A percentile compares a stretch with the other conserved stretches of the same genome.
These are phyloP conservation scores for Claviceps sp. DNA, from an alignment of 2,329 filamentous ascomycete species.

Conservation along the genomic window DNA sequence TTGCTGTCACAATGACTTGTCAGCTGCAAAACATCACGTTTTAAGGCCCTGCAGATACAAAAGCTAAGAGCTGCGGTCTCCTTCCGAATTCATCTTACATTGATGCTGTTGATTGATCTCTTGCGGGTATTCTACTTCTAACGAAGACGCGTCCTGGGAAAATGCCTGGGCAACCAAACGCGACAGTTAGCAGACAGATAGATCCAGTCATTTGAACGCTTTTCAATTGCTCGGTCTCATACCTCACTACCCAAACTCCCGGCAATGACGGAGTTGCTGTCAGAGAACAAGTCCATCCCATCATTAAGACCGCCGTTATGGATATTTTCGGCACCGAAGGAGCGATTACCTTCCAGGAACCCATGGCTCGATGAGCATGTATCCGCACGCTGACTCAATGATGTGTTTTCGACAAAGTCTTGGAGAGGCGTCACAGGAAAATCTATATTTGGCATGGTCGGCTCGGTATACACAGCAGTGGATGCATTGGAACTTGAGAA, in stretches of 20 bases:
- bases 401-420: not conserved
- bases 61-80: too few relatives aligned
- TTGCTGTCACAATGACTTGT: not conserved
- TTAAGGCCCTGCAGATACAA: too few relatives aligned
- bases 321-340: not conserved
- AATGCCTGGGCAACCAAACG: not conserved
- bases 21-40: not conserved
- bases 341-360: not conserved
- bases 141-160: not conserved
- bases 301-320: not conserved
- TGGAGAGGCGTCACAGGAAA: not conserved
- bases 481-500: not conserved
- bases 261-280: not conserved
- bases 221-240: not conserved
- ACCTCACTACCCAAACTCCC: not conserved
- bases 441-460: not conserved
- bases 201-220: not conserved
- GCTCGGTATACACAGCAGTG: too few relatives aligned
- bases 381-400: not conserved
- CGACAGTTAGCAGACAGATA: not conserved
- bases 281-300: not conserved
- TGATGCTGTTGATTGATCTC: not conserved
- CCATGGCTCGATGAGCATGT: not conserved
- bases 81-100: not conserved
- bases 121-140: not conserved